phyloP scores from a whole-genome alignment of 768 basidiomycete genomes.

The Trametes coccinea region DNA sequence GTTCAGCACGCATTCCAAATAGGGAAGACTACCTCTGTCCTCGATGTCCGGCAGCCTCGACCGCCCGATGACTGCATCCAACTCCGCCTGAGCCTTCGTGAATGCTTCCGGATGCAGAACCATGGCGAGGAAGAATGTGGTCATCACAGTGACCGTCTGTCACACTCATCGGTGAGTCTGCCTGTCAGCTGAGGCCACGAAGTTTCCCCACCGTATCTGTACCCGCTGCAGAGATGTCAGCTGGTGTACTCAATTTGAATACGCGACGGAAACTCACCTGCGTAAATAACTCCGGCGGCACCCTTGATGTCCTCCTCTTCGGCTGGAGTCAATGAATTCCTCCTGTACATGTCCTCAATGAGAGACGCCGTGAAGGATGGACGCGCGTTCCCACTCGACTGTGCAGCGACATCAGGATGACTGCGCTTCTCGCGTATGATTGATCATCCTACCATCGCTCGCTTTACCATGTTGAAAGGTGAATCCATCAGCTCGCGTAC shows the following conservation, averaged over 20 bases:
- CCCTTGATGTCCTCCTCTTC: constrained; percentile 27
- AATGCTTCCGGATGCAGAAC: constrained; percentile 40
- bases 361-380: constrained; percentile 24
- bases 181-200: not conserved
- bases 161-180: not conserved
- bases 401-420: not conserved
- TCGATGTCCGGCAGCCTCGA: constrained; percentile 41
- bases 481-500: constrained; percentile 16
- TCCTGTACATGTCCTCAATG: constrained; percentile 18
- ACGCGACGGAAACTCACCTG: constrained; percentile 17
- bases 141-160: constrained; percentile 42
- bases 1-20: constrained; percentile 40
- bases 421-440: not conserved
- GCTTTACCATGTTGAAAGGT: constrained; percentile 26
- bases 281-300: constrained; percentile 26
- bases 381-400: constrained; percentile 24
- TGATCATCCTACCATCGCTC: constrained; percentile 9
- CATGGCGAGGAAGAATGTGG: constrained; percentile 44
- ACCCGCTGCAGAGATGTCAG: constrained; percentile 22
- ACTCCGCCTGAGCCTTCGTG: constrained; percentile 43
- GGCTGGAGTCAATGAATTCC: constrained; percentile 13
- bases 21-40: constrained; percentile 44
- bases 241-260: not conserved
- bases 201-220: constrained; percentile 25
- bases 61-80: constrained; percentile 43